Percentiles rank a stretch among this genome's conserved stretches.
phyloP scores from a whole-genome alignment of 441 rosid genomes.

The Pelargonium citronellum region DNA sequence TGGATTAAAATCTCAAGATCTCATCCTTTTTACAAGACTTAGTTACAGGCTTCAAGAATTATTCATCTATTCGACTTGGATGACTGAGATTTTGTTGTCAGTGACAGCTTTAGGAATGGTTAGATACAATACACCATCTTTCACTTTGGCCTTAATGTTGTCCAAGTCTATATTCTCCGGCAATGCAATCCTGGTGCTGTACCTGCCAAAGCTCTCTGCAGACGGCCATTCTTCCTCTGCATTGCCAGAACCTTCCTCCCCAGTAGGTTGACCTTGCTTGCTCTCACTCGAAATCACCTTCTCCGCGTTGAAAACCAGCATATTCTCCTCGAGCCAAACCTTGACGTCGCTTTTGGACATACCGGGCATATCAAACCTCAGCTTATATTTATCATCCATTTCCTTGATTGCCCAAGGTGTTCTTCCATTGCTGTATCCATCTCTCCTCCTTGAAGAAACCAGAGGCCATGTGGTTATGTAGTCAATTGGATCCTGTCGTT shows the following conservation, averaged over 20 bases:
- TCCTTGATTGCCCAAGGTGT: conserved; percentile 33
- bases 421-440: conserved; percentile 24
- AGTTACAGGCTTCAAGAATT: background rate
- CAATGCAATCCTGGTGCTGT: conserved; percentile 26
- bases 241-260: background rate
- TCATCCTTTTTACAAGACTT: too few species aligned
- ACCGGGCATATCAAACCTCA: conserved; percentile 32
- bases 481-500: conserved; percentile 20
- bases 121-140: conserved; percentile 29
- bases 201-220: conserved; percentile 20
- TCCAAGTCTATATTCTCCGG: conserved; percentile 26
- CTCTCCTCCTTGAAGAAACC: background rate
- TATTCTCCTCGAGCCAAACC: conserved; percentile 28
- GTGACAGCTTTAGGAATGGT: conserved; percentile 26
- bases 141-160: conserved; percentile 28
- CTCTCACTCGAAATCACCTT: conserved; percentile 9
- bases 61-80: conserved; percentile 21
- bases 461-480: too few species aligned
- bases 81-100: conserved; percentile 17
- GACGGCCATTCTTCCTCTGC: conserved; percentile 27
- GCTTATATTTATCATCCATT: conserved; percentile 18
- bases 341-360: conserved; percentile 29
- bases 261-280: background rate
- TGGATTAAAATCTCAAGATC: too few species aligned
- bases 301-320: conserved; percentile 28